Evolutionary conservation across 352 stramenopile genomes (phyloP).

Genomic region (Thalassiosira hispida): DNA sequence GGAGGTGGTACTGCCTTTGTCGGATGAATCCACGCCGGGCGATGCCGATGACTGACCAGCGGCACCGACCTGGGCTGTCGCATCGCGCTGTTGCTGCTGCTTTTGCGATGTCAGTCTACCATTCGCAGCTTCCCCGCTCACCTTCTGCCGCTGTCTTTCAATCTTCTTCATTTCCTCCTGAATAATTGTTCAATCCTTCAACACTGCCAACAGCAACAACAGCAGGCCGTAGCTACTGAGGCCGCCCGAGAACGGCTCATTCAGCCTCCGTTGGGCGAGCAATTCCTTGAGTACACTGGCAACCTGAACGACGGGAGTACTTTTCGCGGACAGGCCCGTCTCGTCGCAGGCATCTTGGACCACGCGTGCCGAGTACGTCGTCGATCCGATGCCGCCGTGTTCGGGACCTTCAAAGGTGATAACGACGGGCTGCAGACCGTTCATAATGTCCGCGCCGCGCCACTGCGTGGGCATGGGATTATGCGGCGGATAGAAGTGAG

Average conservation of each 20-base stretch:
- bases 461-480: constrained; percentile 55
- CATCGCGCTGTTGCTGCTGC: no score
- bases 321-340: constrained; percentile 68
- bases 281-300: constrained; percentile 86
- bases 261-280: constrained; percentile 84
- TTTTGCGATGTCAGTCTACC: no score
- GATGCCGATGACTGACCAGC: constrained; percentile 2
- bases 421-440: constrained; percentile 84
- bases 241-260: constrained; percentile 88
- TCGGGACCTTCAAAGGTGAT: constrained; percentile 88
- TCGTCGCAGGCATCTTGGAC: constrained; percentile 80
- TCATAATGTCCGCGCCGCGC: constrained; percentile 82
- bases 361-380: constrained; percentile 73
- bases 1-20: constrained; percentile 20
- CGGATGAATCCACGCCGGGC: constrained; percentile 8
- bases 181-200: constrained; percentile 81
- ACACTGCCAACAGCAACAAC: constrained; percentile 74
- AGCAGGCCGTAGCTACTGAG: constrained; percentile 85
- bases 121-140: constrained; percentile 9
- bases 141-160: constrained; percentile 65
- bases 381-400: constrained; percentile 85
- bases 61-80: background rate
- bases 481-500: constrained; percentile 43
- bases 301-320: constrained; percentile 75
- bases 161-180: constrained; percentile 76